Conservation (phyloP, 192 early-diverging fungal genomes). For the Linnemannia exigua region DNA sequence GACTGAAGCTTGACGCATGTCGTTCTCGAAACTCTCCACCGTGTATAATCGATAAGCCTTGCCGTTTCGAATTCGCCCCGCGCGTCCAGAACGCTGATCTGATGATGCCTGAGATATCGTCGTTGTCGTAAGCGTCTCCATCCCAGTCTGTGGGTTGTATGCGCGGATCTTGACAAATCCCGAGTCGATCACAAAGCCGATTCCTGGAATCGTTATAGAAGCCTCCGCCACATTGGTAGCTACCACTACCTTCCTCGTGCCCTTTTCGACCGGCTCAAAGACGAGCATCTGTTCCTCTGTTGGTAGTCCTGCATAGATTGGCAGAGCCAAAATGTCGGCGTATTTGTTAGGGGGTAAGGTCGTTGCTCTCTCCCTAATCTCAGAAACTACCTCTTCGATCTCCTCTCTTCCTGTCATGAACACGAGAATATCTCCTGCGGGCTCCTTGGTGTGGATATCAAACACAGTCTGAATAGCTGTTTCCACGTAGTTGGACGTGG, state of each 20-base stretch:
- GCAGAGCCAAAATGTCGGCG: conserved; percentile 63
- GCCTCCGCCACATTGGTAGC: conserved; percentile 94
- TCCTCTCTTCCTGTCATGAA: conserved; percentile 85
- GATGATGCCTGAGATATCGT: conserved; percentile 95
- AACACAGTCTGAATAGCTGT: conserved; percentile 78
- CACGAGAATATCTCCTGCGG: conserved; percentile 75
- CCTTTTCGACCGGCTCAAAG: conserved; percentile 69
- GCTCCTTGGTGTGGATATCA: conserved; percentile 80
- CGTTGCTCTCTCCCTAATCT: conserved; percentile 69
- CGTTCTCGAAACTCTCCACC: conserved; percentile 80
- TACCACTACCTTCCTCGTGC: conserved; percentile 86
- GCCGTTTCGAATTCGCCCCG: conserved; percentile 92
- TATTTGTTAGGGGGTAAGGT: conserved; percentile 58
- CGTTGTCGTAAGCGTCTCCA: conserved; percentile 91
- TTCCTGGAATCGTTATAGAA: conserved; percentile 81
- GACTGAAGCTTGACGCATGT: conserved; percentile 87
- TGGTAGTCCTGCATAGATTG: conserved; percentile 81
- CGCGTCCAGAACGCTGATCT: conserved; percentile 93
- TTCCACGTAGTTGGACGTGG: conserved; percentile 77
- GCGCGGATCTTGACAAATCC: conserved; percentile 87
- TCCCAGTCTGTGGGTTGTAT: conserved; percentile 94
- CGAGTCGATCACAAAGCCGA: conserved; percentile 83
- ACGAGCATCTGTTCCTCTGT: conserved; percentile 75
- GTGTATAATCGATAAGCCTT: conserved; percentile 95
- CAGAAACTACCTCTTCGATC: conserved; percentile 75